Percentiles rank a stretch among this genome's conserved stretches.
Conservation (phyloP, 225 moss, liverwort and hornwort genomes). For the Polytrichum formosum region DNA sequence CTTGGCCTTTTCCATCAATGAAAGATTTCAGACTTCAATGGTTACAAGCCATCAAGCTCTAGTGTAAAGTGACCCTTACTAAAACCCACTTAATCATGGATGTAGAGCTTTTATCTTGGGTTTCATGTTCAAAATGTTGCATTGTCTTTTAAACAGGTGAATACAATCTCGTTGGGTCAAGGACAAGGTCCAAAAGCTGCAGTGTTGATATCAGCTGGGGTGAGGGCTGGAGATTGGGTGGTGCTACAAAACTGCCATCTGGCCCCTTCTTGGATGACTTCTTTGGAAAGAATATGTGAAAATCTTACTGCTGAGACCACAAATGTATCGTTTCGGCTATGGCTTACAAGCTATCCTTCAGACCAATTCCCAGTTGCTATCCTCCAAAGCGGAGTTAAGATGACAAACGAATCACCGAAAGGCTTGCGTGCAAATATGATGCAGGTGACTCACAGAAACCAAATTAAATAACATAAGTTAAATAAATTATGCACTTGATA, state of each 20-base stretch:
- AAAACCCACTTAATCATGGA: too few species aligned
- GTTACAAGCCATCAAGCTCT: too few species aligned
- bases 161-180: constrained; percentile 79
- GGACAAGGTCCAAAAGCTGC: constrained; percentile 84
- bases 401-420: constrained; percentile 85
- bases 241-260: constrained; percentile 83
- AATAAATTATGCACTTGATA: too few species aligned
- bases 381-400: constrained; percentile 76
- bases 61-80: too few species aligned
- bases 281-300: constrained; percentile 74
- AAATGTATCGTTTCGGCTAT: constrained; percentile 54
- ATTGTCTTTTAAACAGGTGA: constrained; percentile 30
- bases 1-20: too few species aligned
- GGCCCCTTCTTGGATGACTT: constrained; percentile 86
- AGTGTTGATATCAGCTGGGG: constrained; percentile 48
- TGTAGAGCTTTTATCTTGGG: too few species aligned
- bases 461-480: too few species aligned
- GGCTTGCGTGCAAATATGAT: constrained; percentile 83
- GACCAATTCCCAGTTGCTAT: constrained; percentile 71
- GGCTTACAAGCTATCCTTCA: constrained; percentile 88
- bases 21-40: too few species aligned
- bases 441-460: constrained; percentile 27
- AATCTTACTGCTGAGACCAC: constrained; percentile 38
- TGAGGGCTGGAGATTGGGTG: constrained; percentile 64
- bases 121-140: too few species aligned